Evolutionary conservation across 2,329 filamentous ascomycete genomes (phyloP).

Genomic region (Fusarium aywerte): DNA sequence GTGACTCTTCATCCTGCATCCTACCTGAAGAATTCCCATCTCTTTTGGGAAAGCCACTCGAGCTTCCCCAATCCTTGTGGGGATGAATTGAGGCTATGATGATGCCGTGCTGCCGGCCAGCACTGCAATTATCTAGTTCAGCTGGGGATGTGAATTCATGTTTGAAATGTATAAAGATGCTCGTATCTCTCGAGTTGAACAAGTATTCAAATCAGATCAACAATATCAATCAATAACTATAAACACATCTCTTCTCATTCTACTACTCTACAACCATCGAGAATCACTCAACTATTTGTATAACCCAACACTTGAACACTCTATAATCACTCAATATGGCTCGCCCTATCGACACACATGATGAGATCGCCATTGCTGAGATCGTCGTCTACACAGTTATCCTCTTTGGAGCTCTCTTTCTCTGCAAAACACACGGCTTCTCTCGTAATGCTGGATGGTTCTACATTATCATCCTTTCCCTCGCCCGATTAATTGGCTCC

Average conservation of each 20-base stretch:
- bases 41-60: conserved; percentile 9
- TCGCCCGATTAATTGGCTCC: conserved; percentile 67
- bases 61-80: not conserved
- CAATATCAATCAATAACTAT: not conserved
- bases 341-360: conserved; percentile 45
- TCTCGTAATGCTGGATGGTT: conserved; percentile 69
- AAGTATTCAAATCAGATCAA: not conserved
- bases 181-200: not conserved
- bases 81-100: conserved; percentile 13
- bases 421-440: conserved; percentile 64
- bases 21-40: not conserved
- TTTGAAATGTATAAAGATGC: conserved; percentile 30
- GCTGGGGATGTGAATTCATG: not conserved
- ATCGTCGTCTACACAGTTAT: conserved; percentile 47
- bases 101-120: conserved; percentile 18
- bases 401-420: conserved; percentile 45
- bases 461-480: conserved; percentile 67
- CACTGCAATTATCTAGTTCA: not conserved
- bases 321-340: conserved; percentile 25
- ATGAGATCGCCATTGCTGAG: conserved; percentile 49
- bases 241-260: not conserved
- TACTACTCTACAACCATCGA: not conserved
- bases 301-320: not conserved
- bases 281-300: not conserved
- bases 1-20: not conserved